A percentile compares a stretch with the other conserved stretches of the same genome.
phyloP scores from a whole-genome alignment of 768 basidiomycete species.

The Leccinellum albellum region DNA sequence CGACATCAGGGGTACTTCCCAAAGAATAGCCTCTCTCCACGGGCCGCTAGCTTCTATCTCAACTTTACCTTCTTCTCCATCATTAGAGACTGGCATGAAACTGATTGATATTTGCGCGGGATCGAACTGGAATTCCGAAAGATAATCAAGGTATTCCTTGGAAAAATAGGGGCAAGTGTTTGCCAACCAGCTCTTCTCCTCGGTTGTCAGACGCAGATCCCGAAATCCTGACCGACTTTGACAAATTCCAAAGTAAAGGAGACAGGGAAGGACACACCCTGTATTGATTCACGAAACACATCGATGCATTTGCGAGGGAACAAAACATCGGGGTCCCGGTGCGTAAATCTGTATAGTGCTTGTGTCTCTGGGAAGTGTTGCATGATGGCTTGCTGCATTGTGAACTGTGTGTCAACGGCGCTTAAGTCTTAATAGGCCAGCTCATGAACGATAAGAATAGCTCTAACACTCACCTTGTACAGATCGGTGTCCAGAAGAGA shows the following conservation, averaged over 20 bases:
- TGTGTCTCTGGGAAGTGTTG: constrained; percentile 68
- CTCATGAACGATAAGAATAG: neutral
- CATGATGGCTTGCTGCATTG: constrained; percentile 93
- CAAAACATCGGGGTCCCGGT: constrained; percentile 59
- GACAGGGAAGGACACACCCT: constrained; percentile 42
- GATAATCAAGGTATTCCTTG: constrained; percentile 69
- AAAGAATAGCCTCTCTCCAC: constrained; percentile 85
- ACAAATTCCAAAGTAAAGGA: constrained; percentile 23
- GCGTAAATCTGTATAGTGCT: constrained; percentile 78
- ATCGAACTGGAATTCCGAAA: constrained; percentile 65
- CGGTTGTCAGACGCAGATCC: constrained; percentile 51
- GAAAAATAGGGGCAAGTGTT: constrained; percentile 72
- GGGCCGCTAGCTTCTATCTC: constrained; percentile 70
- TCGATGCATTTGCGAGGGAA: constrained; percentile 48
- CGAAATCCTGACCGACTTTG: constrained; percentile 55
- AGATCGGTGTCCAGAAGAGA: constrained; percentile 91
- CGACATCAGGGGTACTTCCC: constrained; percentile 96
- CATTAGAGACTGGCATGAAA: constrained; percentile 57
- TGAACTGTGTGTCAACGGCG: constrained; percentile 48
- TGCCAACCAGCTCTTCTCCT: constrained; percentile 67
- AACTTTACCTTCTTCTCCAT: constrained; percentile 53
- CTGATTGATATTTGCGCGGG: constrained; percentile 57
- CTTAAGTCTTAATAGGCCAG: neutral
- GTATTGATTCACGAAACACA: constrained; percentile 48
- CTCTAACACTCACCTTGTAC: constrained; percentile 67